Evolutionary conservation across 768 basidiomycete species (phyloP).

Genomic region (Suillus plorans): DNA sequence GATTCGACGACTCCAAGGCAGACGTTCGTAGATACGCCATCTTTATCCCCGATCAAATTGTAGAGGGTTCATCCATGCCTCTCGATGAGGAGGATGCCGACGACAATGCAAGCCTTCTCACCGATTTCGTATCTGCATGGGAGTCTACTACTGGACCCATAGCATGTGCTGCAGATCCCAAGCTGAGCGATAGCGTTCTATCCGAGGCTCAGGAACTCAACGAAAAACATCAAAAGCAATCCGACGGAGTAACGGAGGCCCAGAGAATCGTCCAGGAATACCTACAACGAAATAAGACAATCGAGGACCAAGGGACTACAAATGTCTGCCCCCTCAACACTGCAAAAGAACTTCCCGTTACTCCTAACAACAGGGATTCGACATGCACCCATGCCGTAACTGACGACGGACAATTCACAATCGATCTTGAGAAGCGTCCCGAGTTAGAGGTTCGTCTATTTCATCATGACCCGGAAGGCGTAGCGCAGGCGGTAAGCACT

Average conservation of each 20-base stretch:
- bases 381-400: constrained; percentile 23
- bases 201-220: constrained; percentile 5
- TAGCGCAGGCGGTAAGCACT: constrained; percentile 40
- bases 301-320: constrained; percentile 2
- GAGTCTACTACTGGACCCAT: constrained; percentile 8
- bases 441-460: constrained; percentile 34
- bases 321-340: not conserved
- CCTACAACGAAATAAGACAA: not conserved
- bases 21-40: constrained; percentile 29
- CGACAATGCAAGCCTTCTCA: constrained; percentile 1
- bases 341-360: constrained; percentile 17
- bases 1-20: not conserved
- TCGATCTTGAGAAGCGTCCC: constrained; percentile 33
- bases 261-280: constrained; percentile 16
- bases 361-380: constrained; percentile 26
- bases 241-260: constrained; percentile 18
- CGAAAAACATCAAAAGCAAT: constrained; percentile 1
- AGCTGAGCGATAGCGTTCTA: not conserved
- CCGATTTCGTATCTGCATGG: constrained; percentile 13
- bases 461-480: constrained; percentile 35
- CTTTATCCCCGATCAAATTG: constrained; percentile 18
- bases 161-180: too few species aligned
- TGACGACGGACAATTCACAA: constrained; percentile 12
- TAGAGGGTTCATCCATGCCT: constrained; percentile 8
- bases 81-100: constrained; percentile 12